phyloP scores from a whole-genome alignment of 345 rosid genomes.

The Mangifera indica region DNA sequence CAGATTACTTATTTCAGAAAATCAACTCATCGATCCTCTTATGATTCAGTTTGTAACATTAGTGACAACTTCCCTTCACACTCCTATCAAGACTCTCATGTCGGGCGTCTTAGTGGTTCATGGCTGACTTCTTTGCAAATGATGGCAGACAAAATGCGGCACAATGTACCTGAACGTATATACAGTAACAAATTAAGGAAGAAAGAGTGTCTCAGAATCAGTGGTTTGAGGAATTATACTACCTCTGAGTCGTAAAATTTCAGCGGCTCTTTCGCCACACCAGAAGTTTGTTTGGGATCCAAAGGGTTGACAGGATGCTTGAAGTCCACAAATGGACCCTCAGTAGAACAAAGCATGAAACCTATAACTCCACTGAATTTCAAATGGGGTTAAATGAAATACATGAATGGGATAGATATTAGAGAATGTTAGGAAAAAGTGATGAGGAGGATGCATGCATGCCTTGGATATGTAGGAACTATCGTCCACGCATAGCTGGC shows the following conservation, averaged over 20 bases:
- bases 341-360: slow-evolving; percentile 70
- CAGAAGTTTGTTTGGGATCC: slow-evolving; percentile 26
- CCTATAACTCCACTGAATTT: slow-evolving; percentile 63
- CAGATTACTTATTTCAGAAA: background rate
- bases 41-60: background rate
- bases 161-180: slow-evolving; percentile 44
- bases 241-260: slow-evolving; percentile 65
- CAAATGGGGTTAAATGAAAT: no score
- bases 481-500: slow-evolving; percentile 52
- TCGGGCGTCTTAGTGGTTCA: background rate
- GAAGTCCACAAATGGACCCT: slow-evolving; percentile 65
- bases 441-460: background rate
- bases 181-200: no score
- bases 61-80: no score
- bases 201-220: background rate
- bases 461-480: slow-evolving; percentile 73
- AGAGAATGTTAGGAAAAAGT: no score
- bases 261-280: slow-evolving; percentile 45
- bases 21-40: background rate
- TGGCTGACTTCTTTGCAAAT: slow-evolving; percentile 37
- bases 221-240: background rate
- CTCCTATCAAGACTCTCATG: no score
- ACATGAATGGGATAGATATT: no score
- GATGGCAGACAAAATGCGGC: slow-evolving; percentile 64
- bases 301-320: slow-evolving; percentile 46